Conservation (phyloP, 306 rosid species). For the Delonix regia region DNA sequence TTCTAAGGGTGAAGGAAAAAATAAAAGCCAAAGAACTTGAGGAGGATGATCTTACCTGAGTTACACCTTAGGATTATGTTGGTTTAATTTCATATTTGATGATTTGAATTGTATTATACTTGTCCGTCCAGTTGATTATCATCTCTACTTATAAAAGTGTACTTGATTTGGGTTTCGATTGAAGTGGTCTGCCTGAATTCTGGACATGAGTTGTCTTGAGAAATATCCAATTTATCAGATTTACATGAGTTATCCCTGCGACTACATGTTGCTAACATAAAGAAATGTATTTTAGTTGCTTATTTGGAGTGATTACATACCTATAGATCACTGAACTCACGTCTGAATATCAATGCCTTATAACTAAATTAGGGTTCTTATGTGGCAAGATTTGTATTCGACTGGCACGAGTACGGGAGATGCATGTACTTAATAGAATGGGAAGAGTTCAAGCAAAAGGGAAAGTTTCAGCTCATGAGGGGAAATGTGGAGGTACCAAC, state of each 20-base stretch:
- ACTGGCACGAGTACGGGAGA: no score
- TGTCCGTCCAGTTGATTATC: slow-evolving; percentile 39
- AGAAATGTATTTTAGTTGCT: not conserved
- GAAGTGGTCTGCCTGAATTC: slow-evolving; percentile 34
- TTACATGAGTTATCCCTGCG: not conserved
- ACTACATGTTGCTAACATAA: not conserved
- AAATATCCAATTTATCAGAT: slow-evolving; percentile 11
- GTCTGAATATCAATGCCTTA: no score
- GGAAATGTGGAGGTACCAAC: not conserved
- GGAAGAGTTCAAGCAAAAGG: not conserved
- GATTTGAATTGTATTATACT: slow-evolving; percentile 40
- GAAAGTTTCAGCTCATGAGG: not conserved
- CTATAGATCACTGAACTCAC: not conserved
- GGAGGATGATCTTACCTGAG: slow-evolving; percentile 94
- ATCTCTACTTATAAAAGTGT: slow-evolving; percentile 33
- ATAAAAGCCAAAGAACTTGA: slow-evolving; percentile 94
- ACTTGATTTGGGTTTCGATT: slow-evolving; percentile 41
- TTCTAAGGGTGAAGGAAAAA: slow-evolving; percentile 96
- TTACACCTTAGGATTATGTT: slow-evolving; percentile 13
- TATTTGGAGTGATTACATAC: not conserved
- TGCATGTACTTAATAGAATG: not conserved
- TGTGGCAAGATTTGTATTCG: not conserved
- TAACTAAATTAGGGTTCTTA: no score
- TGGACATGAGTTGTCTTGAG: slow-evolving; percentile 26
- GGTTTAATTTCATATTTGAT: slow-evolving; percentile 44